Evolutionary conservation across 2,329 filamentous ascomycete genomes (phyloP).

Genomic region (Tolypocladium ophioglossoides): DNA sequence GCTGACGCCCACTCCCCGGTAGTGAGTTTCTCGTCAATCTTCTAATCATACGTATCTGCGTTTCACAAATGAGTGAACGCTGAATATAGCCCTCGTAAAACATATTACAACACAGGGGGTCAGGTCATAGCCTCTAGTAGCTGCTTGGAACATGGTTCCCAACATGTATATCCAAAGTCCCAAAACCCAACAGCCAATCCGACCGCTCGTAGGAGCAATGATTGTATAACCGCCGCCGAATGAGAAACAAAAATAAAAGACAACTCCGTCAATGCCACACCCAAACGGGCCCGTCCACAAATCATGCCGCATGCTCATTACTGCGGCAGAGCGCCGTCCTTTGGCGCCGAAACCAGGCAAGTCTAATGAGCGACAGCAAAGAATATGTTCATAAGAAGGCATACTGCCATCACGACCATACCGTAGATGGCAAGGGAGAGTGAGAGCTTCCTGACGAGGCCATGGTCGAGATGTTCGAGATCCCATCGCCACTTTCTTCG

Average conservation of each 20-base stretch:
- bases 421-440: constrained; percentile 76
- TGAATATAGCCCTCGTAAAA: not conserved
- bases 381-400: constrained; percentile 75
- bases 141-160: not conserved
- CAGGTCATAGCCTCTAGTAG: not conserved
- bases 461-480: constrained; percentile 52
- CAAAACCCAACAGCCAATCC: not conserved
- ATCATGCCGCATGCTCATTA: not conserved
- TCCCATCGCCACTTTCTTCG: constrained; percentile 49
- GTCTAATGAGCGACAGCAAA: constrained; percentile 54
- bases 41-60: too few relatives aligned
- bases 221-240: not conserved
- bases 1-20: too few relatives aligned
- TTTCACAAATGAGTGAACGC: not conserved
- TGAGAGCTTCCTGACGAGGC: constrained; percentile 59
- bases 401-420: constrained; percentile 78
- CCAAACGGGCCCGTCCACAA: not conserved
- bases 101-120: not conserved
- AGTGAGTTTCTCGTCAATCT: too few relatives aligned
- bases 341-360: constrained; percentile 2
- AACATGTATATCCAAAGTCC: not conserved
- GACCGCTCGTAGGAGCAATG: not conserved
- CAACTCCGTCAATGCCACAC: not conserved
- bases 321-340: constrained; percentile 2
- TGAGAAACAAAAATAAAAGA: not conserved